Evolutionary conservation across 495 filamentous ascomycete genomes (phyloP), one percentile per base, ranked within the genome.

Genomic region (Neurospora sp.): DNA sequence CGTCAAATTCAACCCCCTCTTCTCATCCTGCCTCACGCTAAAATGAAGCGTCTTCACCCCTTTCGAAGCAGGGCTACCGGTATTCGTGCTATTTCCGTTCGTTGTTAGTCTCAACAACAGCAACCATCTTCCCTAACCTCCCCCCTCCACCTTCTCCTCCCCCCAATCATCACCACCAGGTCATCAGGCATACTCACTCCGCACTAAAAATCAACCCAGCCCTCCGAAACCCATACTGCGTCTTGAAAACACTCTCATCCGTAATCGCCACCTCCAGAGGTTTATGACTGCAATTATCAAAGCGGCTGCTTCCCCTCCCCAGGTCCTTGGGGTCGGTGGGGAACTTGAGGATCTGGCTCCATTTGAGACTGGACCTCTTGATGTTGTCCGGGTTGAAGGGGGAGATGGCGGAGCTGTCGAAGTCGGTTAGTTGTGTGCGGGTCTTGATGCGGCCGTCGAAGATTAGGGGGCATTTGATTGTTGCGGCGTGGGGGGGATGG

Each of bases 31-130:
- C 77, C 80, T 83, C 4, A 88, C 76, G 71, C 84, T 86, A 72
- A 87, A 88, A 74, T 89, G 87, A 68, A 89, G 75, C 14, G 87
- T 87, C 70, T 84, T 85, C 70, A 85, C 78, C 39, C 87, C 86
- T 68, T 75, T 78, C 3, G 78, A 81, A 0, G 79, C 82, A 3
- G 88, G 86, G 12, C 83, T 82, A 48, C 80, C 81, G 53, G 79
- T 85, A 74, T 88, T 88, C 31, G 75, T 79, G 73, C 22, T 65
- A 8, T 7, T 31, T 61, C 8, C 12, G 40, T 59, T 35, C 27
- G 31, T 35, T 7, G 10, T 22, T 10, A 4, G n/a, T 53, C 40
- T 16, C 22, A 16, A 31, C 4, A 31, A 31, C 12, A 61, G 22
- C 4, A 31, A 61, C 2, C 1, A 31, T 61, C 48, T 4, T 61